These are phyloP conservation scores for Serendipita sp. DNA, from an alignment of 768 basidiomycete genomes.

Conservation along the genomic window DNA sequence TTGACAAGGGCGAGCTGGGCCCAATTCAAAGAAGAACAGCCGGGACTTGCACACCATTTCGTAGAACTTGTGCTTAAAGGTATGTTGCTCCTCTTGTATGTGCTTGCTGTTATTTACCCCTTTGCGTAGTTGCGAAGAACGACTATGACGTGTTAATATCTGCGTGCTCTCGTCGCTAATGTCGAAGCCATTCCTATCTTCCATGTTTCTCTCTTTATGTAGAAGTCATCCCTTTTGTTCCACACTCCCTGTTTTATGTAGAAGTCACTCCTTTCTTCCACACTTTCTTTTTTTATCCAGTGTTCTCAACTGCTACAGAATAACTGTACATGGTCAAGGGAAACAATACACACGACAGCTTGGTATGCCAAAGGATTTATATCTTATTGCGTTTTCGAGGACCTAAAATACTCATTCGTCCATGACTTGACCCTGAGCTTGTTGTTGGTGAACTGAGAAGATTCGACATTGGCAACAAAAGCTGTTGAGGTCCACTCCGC, in stretches of 20 bases:
- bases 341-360: neutral
- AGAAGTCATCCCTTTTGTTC: too few relatives aligned
- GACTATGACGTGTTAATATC: conserved; percentile 46
- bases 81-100: conserved; percentile 15
- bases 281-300: neutral
- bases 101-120: neutral
- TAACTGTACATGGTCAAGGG: conserved; percentile 25
- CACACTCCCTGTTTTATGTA: too few relatives aligned
- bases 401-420: neutral
- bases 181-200: too few relatives aligned
- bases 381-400: neutral
- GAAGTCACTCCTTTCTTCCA: neutral
- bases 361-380: neutral
- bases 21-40: conserved; percentile 48
- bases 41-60: conserved; percentile 48
- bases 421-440: conserved; percentile 4
- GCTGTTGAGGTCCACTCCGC: neutral
- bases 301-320: neutral
- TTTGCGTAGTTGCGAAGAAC: conserved; percentile 39
- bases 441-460: conserved; percentile 1
- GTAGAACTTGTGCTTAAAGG: conserved; percentile 59
- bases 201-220: too few relatives aligned
- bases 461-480: neutral
- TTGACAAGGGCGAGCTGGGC: conserved; percentile 43
- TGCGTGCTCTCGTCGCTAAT: conserved; percentile 17